Conservation (phyloP, 1,284 basidiomycete genomes). For the Boletus mariae region DNA sequence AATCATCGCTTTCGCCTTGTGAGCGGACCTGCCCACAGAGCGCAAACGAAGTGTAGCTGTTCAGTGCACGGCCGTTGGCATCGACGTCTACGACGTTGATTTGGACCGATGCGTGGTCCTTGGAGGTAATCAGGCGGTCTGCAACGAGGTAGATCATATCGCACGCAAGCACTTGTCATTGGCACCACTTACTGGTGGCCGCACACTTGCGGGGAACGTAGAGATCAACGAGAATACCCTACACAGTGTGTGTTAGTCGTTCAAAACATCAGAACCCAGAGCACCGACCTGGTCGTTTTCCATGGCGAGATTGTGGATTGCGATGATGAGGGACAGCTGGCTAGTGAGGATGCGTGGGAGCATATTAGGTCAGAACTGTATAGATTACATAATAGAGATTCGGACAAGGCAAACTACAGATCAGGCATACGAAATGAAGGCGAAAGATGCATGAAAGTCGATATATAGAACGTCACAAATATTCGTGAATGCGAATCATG, state of each 20-base stretch:
- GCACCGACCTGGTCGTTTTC: conserved; percentile 73
- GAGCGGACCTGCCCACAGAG: conserved; percentile 93
- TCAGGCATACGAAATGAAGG: neutral
- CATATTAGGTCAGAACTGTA: conserved; percentile 31
- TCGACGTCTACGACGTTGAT: conserved; percentile 95
- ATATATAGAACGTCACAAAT: conserved; percentile 8
- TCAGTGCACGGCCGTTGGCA: conserved; percentile 84
- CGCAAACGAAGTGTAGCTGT: conserved; percentile 89
- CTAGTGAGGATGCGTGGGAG: conserved; percentile 24
- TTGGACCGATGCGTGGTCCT: conserved; percentile 99
- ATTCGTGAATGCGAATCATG: conserved; percentile 25
- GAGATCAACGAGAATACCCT: conserved; percentile 99
- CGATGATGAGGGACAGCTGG: neutral
- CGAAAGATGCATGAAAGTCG: conserved; percentile 3
- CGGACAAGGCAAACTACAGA: neutral
- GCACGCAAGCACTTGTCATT: conserved; percentile 1
- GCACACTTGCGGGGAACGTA: conserved; percentile 99
- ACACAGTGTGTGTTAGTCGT: conserved; percentile 1
- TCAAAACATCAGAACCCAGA: neutral
- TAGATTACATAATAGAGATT: conserved; percentile 11
- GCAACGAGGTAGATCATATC: conserved; percentile 10
- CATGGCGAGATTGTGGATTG: conserved; percentile 44
- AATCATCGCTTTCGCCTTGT: conserved; percentile 95
- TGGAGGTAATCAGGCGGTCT: conserved; percentile 96
- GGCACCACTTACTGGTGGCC: conserved; percentile 75